These are phyloP conservation scores for Dissoconium aciculare DNA, from an alignment of 2,329 filamentous ascomycete genomes.

Conservation along the genomic window DNA sequence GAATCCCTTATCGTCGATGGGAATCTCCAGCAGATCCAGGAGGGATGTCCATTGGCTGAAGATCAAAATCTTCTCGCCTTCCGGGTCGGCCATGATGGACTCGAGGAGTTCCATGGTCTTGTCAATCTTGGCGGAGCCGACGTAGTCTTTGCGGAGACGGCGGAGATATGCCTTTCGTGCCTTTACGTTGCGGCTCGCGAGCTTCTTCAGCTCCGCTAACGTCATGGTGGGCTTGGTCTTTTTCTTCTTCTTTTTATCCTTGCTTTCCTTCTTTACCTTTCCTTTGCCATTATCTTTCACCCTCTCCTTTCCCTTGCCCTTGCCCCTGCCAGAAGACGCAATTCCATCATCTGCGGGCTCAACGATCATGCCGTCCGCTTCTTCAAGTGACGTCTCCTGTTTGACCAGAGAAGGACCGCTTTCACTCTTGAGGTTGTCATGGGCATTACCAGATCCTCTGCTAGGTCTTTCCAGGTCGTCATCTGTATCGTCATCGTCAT, in stretches of 20 bases:
- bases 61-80: conserved; percentile 61
- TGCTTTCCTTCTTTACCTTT: conserved; percentile 30
- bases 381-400: conserved; percentile 2
- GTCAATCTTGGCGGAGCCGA: conserved; percentile 60
- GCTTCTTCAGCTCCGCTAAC: conserved; percentile 51
- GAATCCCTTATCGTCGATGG: conserved; percentile 44
- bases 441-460: conserved; percentile 3
- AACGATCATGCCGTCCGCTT: conserved; percentile 5
- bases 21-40: conserved; percentile 62
- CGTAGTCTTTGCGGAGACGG: conserved; percentile 52
- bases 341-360: conserved; percentile 3
- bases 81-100: conserved; percentile 30
- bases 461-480: conserved; percentile 8
- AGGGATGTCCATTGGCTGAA: conserved; percentile 73
- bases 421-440: conserved; percentile 8
- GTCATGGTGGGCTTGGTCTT: conserved; percentile 29
- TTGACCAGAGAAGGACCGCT: conserved; percentile 7
- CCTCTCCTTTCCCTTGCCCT: conserved; percentile 6
- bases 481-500: conserved; percentile 9
- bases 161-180: conserved; percentile 55
- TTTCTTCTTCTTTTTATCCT: conserved; percentile 26
- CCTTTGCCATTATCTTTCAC: conserved; percentile 20
- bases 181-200: conserved; percentile 47
- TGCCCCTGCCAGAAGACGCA: conserved; percentile 4
- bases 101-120: conserved; percentile 51